Percentiles rank a stretch among this genome's conserved stretches.
phyloP scores from a whole-genome alignment of 2,329 filamentous ascomycete species.

The Pseudocercospora musae region DNA sequence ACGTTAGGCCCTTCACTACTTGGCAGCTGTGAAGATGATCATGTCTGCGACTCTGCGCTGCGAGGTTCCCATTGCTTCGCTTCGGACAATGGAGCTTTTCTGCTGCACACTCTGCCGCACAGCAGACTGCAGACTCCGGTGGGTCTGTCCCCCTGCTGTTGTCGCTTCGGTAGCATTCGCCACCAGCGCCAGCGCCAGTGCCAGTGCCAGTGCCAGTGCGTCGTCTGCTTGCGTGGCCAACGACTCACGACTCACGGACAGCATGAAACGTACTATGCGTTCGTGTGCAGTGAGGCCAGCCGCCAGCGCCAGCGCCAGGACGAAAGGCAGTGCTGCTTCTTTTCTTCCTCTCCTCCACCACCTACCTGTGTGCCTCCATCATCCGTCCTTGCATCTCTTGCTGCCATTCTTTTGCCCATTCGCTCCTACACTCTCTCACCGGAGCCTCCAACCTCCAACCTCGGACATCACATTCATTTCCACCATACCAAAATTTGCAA shows the following conservation, averaged over 20 bases:
- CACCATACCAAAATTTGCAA: conserved; percentile 23
- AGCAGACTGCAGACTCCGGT: no score
- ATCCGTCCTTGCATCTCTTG: conserved; percentile 27
- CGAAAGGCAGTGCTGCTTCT: conserved; percentile 7
- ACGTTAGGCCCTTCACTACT: no score
- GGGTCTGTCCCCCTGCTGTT: no score
- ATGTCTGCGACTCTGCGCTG: no score
- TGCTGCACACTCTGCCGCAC: no score
- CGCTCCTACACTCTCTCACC: conserved; percentile 40
- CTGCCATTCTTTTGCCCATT: conserved; percentile 38
- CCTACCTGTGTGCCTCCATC: conserved; percentile 23
- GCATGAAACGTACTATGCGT: conserved; percentile 13
- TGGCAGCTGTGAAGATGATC: no score
- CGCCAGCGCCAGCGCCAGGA: no score
- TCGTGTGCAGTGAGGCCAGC: conserved; percentile 5
- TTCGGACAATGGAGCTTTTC: no score
- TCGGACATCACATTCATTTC: conserved; percentile 38
- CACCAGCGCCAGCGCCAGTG: no score
- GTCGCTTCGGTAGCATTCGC: not conserved
- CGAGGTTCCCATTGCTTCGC: no score
- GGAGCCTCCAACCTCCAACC: no score
- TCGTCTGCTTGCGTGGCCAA: conserved; percentile 14
- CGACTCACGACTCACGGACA: conserved; percentile 12
- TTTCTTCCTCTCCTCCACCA: conserved; percentile 9
- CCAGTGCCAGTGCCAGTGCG: no score